These are phyloP conservation scores for Salvia hispanica DNA, from an alignment of 257 asterid genomes.

Conservation along the genomic window DNA sequence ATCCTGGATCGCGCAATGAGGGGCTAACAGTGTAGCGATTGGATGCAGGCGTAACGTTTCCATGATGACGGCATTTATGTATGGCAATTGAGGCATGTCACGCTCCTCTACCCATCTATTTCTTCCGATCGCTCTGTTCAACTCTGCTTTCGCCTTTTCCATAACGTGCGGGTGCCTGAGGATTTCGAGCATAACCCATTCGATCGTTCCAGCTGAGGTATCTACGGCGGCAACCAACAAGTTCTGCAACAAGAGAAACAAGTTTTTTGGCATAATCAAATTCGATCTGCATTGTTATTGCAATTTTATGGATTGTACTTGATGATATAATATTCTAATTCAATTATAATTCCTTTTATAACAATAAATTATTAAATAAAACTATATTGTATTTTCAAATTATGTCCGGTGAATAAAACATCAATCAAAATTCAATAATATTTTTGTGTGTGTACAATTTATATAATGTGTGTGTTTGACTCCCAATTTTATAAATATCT, in stretches of 20 bases:
- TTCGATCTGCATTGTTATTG: no score
- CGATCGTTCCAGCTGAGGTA: conserved; percentile 12
- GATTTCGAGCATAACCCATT: conserved; percentile 31
- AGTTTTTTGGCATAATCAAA: no score
- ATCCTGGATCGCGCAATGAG: conserved; percentile 31
- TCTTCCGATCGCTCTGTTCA: conserved; percentile 34
- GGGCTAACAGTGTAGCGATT: conserved; percentile 22
- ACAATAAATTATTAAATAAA: no score
- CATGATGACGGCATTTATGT: conserved; percentile 38
- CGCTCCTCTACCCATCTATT: conserved; percentile 40
- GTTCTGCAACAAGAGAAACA: neutral
- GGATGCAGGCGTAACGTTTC: conserved; percentile 38
- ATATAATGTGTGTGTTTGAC: no score
- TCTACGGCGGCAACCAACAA: conserved; percentile 34
- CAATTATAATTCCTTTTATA: no score
- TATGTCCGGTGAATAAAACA: no score
- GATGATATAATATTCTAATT: no score
- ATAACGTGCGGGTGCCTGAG: conserved; percentile 12
- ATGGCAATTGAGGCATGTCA: conserved; percentile 35
- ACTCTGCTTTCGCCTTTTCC: conserved; percentile 35
- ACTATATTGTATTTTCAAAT: no score
- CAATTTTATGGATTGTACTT: no score
- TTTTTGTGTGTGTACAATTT: no score
- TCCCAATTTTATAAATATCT: no score
- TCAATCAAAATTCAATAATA: no score